Conservation (phyloP, 1,284 basidiomycete genomes). For the Coniophora puteana region DNA sequence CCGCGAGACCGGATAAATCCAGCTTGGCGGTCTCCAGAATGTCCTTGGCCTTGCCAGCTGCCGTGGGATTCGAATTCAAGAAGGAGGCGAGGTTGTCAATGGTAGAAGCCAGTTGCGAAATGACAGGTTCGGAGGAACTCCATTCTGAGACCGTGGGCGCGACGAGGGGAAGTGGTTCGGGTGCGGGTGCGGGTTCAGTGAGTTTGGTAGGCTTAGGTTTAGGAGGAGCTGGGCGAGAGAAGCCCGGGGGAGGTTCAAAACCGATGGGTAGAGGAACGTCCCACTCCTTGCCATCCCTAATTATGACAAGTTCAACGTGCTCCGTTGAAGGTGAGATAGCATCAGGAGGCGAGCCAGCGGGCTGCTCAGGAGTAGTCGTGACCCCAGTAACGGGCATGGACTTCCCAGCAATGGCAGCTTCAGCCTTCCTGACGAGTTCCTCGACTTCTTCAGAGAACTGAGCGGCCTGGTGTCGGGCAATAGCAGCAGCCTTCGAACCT, state of each 20-base stretch:
- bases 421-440: slow-evolving; percentile 64
- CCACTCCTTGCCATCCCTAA: slow-evolving; percentile 33
- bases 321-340: slow-evolving; percentile 18
- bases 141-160: slow-evolving; percentile 80
- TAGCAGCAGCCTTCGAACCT: slow-evolving; percentile 36
- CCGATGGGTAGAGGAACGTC: slow-evolving; percentile 82
- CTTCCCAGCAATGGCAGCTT: slow-evolving; percentile 58
- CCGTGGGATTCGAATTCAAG: slow-evolving; percentile 71
- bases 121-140: slow-evolving; percentile 78
- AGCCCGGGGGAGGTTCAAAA: slow-evolving; percentile 90
- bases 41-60: slow-evolving; percentile 62
- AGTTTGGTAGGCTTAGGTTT: slow-evolving; percentile 28
- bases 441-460: slow-evolving; percentile 61
- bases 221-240: slow-evolving; percentile 51
- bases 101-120: slow-evolving; percentile 87
- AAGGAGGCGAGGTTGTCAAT: slow-evolving; percentile 92
- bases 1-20: slow-evolving; percentile 81
- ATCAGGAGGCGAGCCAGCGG: slow-evolving; percentile 26
- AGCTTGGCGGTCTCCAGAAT: slow-evolving; percentile 73
- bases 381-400: slow-evolving; percentile 27
- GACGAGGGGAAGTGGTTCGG: slow-evolving; percentile 68
- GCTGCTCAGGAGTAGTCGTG: slow-evolving; percentile 30
- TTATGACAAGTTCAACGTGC: slow-evolving; percentile 21
- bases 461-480: slow-evolving; percentile 44
- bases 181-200: slow-evolving; percentile 27